Conservation (phyloP, 148 eudicot genomes). For the Camellia granthamiana region DNA sequence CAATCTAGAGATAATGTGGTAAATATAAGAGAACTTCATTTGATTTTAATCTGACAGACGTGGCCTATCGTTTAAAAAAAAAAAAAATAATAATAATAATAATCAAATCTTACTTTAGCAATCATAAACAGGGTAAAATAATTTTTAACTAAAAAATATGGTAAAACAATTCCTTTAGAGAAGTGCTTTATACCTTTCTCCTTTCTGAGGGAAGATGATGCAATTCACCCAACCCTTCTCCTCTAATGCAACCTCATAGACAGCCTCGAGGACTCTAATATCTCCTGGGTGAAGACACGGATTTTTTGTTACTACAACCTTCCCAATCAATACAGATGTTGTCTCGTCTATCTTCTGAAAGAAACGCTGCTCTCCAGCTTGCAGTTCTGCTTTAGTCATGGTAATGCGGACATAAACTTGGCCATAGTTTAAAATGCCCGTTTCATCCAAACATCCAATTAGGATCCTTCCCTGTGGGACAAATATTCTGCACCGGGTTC, state of each 20-base stretch:
- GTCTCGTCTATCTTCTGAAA: slow-evolving; percentile 65
- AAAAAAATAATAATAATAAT: too few species aligned
- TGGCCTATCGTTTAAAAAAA: not conserved
- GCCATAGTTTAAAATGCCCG: slow-evolving; percentile 74
- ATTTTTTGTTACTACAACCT: slow-evolving; percentile 88
- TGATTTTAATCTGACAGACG: not conserved
- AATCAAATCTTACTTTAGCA: not conserved
- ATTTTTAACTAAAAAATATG: not conserved
- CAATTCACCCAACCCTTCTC: slow-evolving; percentile 71
- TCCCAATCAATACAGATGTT: slow-evolving; percentile 60
- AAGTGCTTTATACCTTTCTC: slow-evolving; percentile 57
- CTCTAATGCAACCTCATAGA: slow-evolving; percentile 60
- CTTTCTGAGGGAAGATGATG: slow-evolving; percentile 88
- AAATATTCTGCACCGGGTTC: slow-evolving; percentile 74
- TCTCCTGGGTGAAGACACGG: slow-evolving; percentile 99
- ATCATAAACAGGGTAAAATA: not conserved
- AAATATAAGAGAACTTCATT: not conserved
- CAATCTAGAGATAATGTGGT: not conserved
- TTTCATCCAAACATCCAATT: slow-evolving; percentile 91
- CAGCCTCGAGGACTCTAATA: slow-evolving; percentile 90
- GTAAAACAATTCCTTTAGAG: not conserved
- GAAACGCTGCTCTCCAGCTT: slow-evolving; percentile 37
- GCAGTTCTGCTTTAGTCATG: slow-evolving; percentile 56
- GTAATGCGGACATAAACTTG: slow-evolving; percentile 78
- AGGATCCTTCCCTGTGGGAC: slow-evolving; percentile 83